Evolutionary conservation across 169 alveolate species (phyloP).

Genomic region (Theileria parva): DNA sequence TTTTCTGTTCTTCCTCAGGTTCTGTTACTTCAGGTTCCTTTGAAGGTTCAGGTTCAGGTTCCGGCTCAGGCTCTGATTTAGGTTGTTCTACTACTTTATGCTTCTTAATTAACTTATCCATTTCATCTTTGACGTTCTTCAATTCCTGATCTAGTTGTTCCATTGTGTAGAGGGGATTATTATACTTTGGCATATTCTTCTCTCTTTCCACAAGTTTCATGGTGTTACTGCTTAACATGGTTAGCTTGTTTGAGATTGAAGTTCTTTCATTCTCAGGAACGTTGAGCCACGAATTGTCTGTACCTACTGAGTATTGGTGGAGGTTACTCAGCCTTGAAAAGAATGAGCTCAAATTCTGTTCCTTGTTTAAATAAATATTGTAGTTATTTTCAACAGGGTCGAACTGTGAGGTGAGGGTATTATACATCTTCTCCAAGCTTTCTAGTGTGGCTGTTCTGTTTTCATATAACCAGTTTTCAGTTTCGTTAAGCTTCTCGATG

Average conservation of each 20-base stretch:
- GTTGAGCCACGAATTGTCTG: slow-evolving; percentile 65
- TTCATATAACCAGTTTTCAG: slow-evolving; percentile 74
- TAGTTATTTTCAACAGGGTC: slow-evolving; percentile 58
- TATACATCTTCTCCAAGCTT: slow-evolving; percentile 48
- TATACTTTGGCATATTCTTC: slow-evolving; percentile 28
- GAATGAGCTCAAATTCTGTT: slow-evolving; percentile 59
- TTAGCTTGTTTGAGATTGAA: slow-evolving; percentile 29
- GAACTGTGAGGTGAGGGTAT: slow-evolving; percentile 48
- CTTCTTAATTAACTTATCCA: slow-evolving; percentile 65
- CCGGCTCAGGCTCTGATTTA: slow-evolving; percentile 31
- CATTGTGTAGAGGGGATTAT: slow-evolving; percentile 65
- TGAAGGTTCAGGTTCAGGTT: slow-evolving; percentile 47
- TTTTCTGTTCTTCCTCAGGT: slow-evolving; percentile 47
- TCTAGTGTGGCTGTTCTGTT: slow-evolving; percentile 69
- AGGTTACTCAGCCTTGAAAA: slow-evolving; percentile 44
- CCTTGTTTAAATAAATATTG: slow-evolving; percentile 59
- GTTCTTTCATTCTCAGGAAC: slow-evolving; percentile 56
- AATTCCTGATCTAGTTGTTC: slow-evolving; percentile 60
- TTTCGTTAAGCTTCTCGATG: slow-evolving; percentile 52
- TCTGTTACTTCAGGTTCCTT: slow-evolving; percentile 39
- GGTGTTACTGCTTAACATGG: slow-evolving; percentile 23
- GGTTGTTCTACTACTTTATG: slow-evolving; percentile 58
- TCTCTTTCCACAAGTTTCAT: slow-evolving; percentile 37
- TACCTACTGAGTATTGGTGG: slow-evolving; percentile 59
- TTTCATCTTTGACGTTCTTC: slow-evolving; percentile 51